A percentile compares a stretch with the other conserved stretches of the same genome.
phyloP scores from a whole-genome alignment of 768 basidiomycete species.

The Leccinum longicurvipes region DNA sequence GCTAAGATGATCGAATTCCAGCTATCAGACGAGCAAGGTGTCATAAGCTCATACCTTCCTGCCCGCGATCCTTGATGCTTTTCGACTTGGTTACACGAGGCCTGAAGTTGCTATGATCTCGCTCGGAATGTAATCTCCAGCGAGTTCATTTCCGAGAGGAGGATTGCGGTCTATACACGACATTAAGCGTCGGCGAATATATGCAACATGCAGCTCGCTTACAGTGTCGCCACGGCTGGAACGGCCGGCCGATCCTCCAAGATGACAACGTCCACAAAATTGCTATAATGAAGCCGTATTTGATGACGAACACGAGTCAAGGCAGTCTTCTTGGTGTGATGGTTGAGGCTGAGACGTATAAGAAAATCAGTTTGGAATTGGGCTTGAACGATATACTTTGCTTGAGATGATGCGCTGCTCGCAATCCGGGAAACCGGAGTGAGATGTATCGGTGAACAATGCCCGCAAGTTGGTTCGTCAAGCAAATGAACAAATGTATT shows the following conservation, averaged over 20 bases:
- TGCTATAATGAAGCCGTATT: conserved; percentile 99
- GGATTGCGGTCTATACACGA: conserved; percentile 72
- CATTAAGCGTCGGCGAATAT: not conserved
- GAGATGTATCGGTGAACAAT: conserved; percentile 2
- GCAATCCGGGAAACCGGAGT: conserved; percentile 84
- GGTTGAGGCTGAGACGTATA: conserved; percentile 63
- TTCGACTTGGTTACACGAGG: conserved; percentile 84
- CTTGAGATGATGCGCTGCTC: conserved; percentile 98
- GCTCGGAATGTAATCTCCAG: conserved; percentile 97
- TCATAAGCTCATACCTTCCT: conserved; percentile 57
- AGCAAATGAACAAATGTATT: conserved; percentile 88
- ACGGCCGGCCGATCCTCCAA: conserved; percentile 87
- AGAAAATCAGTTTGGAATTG: not conserved
- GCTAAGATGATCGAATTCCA: conserved; percentile 37
- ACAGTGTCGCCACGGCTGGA: conserved; percentile 88
- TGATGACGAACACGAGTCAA: conserved; percentile 99
- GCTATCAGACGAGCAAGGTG: conserved; percentile 1
- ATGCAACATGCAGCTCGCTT: conserved; percentile 29
- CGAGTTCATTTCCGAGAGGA: conserved; percentile 96
- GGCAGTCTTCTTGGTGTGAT: conserved; percentile 95
- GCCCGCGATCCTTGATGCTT: conserved; percentile 85
- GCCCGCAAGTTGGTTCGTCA: conserved; percentile 69
- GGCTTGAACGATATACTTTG: conserved; percentile 55
- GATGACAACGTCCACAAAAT: conserved; percentile 95
- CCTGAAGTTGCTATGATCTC: conserved; percentile 93